Evolutionary conservation across 208 protist species (phyloP).

Genomic region (Trypanosoma mega): DNA sequence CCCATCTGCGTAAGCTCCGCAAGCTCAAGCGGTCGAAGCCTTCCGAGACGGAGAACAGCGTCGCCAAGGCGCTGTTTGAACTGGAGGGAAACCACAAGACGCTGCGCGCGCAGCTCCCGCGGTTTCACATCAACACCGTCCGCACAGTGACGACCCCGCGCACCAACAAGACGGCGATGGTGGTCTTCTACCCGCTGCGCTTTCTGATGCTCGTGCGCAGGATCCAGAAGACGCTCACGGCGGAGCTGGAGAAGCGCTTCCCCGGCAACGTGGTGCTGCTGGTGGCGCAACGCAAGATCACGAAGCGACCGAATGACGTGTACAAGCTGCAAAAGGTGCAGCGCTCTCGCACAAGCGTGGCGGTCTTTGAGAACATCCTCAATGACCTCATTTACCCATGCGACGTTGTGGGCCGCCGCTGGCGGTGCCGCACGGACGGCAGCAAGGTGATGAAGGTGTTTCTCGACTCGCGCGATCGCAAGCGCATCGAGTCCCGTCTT

Average conservation of each 20-base stretch:
- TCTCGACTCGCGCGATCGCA: constrained; percentile 85
- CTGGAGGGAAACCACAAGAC: constrained; percentile 90
- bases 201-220: constrained; percentile 97
- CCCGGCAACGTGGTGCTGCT: constrained; percentile 93
- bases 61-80: constrained; percentile 93
- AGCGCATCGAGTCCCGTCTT: constrained; percentile 91
- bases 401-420: constrained; percentile 98
- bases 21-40: constrained; percentile 58
- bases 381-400: constrained; percentile 98
- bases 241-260: constrained; percentile 99
- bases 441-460: constrained; percentile 96
- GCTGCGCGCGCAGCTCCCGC: constrained; percentile 88
- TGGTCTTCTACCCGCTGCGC: constrained; percentile 97
- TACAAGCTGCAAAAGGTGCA: constrained; percentile 92
- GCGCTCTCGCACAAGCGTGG: constrained; percentile 94
- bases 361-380: constrained; percentile 98
- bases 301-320: constrained; percentile 82
- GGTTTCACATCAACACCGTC: constrained; percentile 95
- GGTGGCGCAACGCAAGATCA: constrained; percentile 95
- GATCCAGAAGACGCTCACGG: constrained; percentile 93
- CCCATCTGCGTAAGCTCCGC: constrained; percentile 70
- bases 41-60: constrained; percentile 65
- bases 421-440: constrained; percentile 95
- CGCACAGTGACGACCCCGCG: constrained; percentile 80
- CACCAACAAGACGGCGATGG: constrained; percentile 79